Conservation (phyloP, 768 basidiomycete species). For the Naganishia randhawae region DNA sequence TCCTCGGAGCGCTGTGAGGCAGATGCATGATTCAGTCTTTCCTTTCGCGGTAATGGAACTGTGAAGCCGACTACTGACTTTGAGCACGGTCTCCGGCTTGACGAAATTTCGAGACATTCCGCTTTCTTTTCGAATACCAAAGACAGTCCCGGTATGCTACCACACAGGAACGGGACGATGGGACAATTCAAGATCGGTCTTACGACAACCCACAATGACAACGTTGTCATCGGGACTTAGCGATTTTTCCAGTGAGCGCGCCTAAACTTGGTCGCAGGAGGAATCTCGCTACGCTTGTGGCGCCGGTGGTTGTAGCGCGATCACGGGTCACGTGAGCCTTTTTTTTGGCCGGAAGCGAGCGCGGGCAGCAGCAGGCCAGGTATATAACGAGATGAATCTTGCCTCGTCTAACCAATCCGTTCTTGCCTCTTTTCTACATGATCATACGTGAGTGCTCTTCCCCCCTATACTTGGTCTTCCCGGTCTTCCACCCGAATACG, state of each 20-base stretch:
- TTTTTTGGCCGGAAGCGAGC: constrained; percentile 2
- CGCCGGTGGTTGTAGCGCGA: constrained; percentile 2
- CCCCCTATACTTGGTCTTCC: constrained; percentile 4
- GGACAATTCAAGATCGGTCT: neutral
- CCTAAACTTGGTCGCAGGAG: neutral
- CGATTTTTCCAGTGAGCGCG: constrained; percentile 9
- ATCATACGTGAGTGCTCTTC: constrained; percentile 34
- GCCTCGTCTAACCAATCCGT: neutral
- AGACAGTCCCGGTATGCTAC: constrained; percentile 16
- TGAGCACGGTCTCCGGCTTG: constrained; percentile 51
- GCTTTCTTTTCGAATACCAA: neutral
- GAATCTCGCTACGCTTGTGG: neutral
- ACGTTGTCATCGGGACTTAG: constrained; percentile 8
- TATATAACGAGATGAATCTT: constrained; percentile 10
- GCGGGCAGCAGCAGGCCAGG: neutral
- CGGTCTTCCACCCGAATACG: neutral
- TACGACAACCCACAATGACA: neutral
- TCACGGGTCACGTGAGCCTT: constrained; percentile 5
- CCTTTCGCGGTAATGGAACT: neutral
- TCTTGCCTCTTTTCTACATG: constrained; percentile 26
- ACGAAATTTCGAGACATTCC: constrained; percentile 48
- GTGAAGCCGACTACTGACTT: constrained; percentile 35
- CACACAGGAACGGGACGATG: constrained; percentile 9
- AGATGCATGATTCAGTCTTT: neutral
- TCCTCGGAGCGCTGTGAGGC: constrained; percentile 46